Percentiles rank a stretch among this genome's conserved stretches.
phyloP scores from a whole-genome alignment of 1,139 yeast genomes.

The Pneumocystis canis region DNA sequence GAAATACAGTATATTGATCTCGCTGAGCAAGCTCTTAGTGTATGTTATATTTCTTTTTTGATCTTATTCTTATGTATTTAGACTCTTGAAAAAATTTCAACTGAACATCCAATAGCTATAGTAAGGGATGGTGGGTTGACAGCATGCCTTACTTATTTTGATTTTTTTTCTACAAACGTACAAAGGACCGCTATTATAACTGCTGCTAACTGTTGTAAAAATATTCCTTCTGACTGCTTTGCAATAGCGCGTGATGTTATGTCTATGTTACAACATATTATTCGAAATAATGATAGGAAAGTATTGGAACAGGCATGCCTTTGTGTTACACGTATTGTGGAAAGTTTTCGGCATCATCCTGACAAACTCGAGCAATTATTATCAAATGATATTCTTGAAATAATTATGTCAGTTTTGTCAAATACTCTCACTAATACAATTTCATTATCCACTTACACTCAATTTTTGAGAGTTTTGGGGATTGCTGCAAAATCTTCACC shows the following conservation, averaged over 20 bases:
- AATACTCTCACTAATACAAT: conserved; percentile 11
- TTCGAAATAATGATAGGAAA: conserved; percentile 44
- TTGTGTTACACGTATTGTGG: conserved; percentile 48
- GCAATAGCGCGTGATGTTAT: conserved; percentile 42
- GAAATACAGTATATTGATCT: conserved; percentile 77
- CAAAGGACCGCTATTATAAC: conserved; percentile 70
- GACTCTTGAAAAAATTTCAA: conserved; percentile 27
- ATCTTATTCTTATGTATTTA: conserved; percentile 6
- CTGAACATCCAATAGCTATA: conserved; percentile 25
- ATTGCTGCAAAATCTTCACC: conserved; percentile 33
- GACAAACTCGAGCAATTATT: conserved; percentile 27
- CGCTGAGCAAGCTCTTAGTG: conserved; percentile 81
- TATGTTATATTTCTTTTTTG: conserved; percentile 23
- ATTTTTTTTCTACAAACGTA: conserved; percentile 78
- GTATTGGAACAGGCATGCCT: conserved; percentile 60
- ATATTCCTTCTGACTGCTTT: conserved; percentile 34
- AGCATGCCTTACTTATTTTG: conserved; percentile 61
- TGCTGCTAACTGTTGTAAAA: conserved; percentile 60
- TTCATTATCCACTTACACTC: conserved; percentile 13
- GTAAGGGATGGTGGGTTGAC: conserved; percentile 42
- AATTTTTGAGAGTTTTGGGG: conserved; percentile 25
- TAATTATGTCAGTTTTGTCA: not conserved
- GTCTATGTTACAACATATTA: conserved; percentile 47
- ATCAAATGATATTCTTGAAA: not conserved
- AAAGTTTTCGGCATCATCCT: conserved; percentile 36